Evolutionary conservation across 2,329 filamentous ascomycete species (phyloP).

Genomic region (Colletotrichum sublineola): DNA sequence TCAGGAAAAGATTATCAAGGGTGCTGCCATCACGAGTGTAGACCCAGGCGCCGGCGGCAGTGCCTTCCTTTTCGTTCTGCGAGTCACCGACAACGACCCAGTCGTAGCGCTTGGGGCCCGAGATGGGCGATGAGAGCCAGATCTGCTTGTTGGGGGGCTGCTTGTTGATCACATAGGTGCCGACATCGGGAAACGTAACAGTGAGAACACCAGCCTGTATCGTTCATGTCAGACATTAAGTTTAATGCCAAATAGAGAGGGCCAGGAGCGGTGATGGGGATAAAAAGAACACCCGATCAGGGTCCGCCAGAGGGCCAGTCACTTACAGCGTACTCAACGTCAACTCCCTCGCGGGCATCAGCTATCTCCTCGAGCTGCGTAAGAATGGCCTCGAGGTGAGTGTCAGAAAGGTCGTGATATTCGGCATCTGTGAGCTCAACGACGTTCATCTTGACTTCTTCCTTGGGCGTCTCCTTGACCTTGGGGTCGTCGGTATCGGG

Average conservation of each 20-base stretch:
- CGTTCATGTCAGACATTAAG: background rate
- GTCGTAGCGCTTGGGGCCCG: conserved; percentile 94
- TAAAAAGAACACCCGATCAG: background rate
- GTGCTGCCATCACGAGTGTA: conserved; percentile 87
- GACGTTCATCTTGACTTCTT: conserved; percentile 58
- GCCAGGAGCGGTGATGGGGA: background rate
- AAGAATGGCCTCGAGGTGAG: conserved; percentile 74
- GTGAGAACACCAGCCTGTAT: conserved; percentile 86
- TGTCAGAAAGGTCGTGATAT: conserved; percentile 84
- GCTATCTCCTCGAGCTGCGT: conserved; percentile 77
- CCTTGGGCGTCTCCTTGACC: conserved; percentile 56
- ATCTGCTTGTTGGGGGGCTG: conserved; percentile 98
- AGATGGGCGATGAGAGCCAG: conserved; percentile 93
- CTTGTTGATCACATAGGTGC: conserved; percentile 97
- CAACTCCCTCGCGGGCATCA: conserved; percentile 80
- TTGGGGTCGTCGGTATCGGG: conserved; percentile 70
- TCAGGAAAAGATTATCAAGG: conserved; percentile 77
- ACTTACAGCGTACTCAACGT: conserved; percentile 90
- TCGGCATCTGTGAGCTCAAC: conserved; percentile 76
- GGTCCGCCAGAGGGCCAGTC: background rate
- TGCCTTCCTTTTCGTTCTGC: conserved; percentile 84
- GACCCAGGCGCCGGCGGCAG: conserved; percentile 82
- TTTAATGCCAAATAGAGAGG: background rate
- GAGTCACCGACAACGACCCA: conserved; percentile 82
- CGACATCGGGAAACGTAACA: conserved; percentile 75